Conservation (phyloP, 75 land plant species). For the Pinus tabuliformis region DNA sequence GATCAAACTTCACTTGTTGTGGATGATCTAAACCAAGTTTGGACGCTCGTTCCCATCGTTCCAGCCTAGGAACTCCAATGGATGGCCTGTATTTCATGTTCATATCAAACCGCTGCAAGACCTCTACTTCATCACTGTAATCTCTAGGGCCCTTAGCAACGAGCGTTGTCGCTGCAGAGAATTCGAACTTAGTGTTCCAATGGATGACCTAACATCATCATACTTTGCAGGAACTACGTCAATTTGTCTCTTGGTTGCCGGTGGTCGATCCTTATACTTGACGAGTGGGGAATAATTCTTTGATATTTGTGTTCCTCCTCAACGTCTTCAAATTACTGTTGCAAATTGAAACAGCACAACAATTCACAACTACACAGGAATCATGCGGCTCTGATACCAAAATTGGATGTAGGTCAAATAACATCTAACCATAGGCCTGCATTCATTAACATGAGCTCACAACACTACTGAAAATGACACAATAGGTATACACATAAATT, state of each 20-base stretch:
- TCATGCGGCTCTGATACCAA: too few species aligned
- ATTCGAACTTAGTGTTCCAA: too few species aligned
- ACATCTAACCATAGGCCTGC: too few species aligned
- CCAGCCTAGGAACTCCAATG: conserved; percentile 22
- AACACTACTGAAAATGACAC: too few species aligned
- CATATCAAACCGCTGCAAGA: conserved; percentile 19
- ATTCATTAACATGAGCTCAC: too few species aligned
- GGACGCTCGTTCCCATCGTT: conserved; percentile 19
- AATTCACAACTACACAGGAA: too few species aligned
- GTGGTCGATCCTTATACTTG: background rate
- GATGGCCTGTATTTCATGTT: conserved; percentile 25
- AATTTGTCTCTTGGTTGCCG: background rate
- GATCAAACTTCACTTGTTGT: background rate
- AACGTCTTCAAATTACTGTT: too few species aligned
- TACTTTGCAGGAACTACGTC: background rate
- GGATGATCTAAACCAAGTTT: conserved; percentile 20
- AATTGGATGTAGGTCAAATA: too few species aligned
- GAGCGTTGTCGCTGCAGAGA: too few species aligned
- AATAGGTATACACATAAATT: too few species aligned
- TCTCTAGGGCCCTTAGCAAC: background rate
- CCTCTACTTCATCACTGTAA: conserved; percentile 15
- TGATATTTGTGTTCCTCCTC: too few species aligned
- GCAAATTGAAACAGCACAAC: too few species aligned
- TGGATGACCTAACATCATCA: background rate
- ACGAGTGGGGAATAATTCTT: background rate